Conservation (phyloP, 192 early-diverging fungal species). For the Geranomyces michiganensis region DNA sequence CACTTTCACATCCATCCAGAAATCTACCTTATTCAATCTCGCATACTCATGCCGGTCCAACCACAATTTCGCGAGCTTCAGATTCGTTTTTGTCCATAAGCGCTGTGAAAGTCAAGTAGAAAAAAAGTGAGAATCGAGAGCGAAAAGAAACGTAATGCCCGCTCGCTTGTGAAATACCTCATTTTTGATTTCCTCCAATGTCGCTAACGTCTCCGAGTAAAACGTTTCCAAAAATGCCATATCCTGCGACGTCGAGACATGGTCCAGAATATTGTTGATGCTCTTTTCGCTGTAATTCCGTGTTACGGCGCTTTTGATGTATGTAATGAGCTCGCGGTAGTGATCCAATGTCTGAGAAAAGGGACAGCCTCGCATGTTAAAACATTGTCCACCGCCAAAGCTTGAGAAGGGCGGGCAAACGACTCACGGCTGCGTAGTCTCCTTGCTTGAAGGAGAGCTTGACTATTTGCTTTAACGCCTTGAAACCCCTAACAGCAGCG, state of each 20-base stretch:
- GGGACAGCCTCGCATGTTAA: too few relatives aligned
- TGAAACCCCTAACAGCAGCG: constrained; percentile 76
- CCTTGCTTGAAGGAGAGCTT: constrained; percentile 74
- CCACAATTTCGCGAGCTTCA: constrained; percentile 84
- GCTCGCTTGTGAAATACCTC: constrained; percentile 54
- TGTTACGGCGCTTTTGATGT: constrained; percentile 76
- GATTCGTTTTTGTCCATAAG: constrained; percentile 82
- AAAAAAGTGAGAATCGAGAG: too few relatives aligned
- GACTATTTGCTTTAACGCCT: constrained; percentile 84
- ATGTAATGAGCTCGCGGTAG: constrained; percentile 75
- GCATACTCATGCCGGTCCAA: constrained; percentile 79
- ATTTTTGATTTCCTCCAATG: constrained; percentile 79
- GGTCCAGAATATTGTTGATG: constrained; percentile 89
- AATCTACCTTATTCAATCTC: constrained; percentile 64
- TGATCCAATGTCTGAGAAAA: constrained; percentile 64
- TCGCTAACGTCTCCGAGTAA: constrained; percentile 72
- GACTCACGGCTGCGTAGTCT: constrained; percentile 61
- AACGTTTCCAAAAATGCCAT: constrained; percentile 84
- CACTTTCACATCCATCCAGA: too few relatives aligned
- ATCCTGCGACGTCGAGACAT: constrained; percentile 72
- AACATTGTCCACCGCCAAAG: constrained; percentile 2
- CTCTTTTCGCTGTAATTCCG: constrained; percentile 88
- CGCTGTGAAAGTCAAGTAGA: constrained; percentile 48
- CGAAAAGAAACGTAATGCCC: too few relatives aligned
- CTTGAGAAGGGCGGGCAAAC: too few relatives aligned